Evolutionary conservation across 73 alveolate species (phyloP).

Genomic region (Uronychia binucleata): DNA sequence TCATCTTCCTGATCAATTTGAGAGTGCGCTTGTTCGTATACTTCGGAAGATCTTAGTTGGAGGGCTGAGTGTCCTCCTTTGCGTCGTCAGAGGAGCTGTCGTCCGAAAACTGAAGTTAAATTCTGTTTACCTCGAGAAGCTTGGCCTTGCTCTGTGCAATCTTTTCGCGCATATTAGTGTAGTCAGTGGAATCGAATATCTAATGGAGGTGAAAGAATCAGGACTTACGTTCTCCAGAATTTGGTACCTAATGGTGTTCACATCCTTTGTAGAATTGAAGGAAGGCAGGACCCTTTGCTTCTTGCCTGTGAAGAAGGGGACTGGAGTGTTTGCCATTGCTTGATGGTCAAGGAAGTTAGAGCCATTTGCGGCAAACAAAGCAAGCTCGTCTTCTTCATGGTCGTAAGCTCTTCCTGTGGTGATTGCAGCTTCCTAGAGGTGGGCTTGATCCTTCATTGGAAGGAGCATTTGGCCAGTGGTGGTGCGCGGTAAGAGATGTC

Average conservation of each 20-base stretch:
- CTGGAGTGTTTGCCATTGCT: background rate
- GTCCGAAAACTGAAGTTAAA: conserved; percentile 16
- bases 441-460: background rate
- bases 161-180: conserved; percentile 35
- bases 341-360: conserved; percentile 2
- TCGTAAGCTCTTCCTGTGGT: background rate
- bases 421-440: background rate
- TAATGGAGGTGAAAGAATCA: background rate
- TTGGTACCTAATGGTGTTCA: background rate
- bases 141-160: conserved; percentile 37
- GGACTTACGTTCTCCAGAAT: conserved; percentile 12
- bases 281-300: background rate
- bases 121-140: conserved; percentile 17
- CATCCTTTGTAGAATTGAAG: background rate
- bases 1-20: background rate
- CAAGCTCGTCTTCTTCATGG: conserved; percentile 11
- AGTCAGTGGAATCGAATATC: conserved; percentile 50
- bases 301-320: background rate
- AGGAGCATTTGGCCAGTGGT: background rate
- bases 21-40: background rate
- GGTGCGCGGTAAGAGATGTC: conserved; percentile 2
- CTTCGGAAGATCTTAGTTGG: background rate
- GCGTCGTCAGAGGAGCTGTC: conserved; percentile 10
- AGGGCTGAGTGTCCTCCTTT: background rate
- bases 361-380: conserved; percentile 2